phyloP scores from a whole-genome alignment of 805 yeast species.

The Kuraishia molischiana region DNA sequence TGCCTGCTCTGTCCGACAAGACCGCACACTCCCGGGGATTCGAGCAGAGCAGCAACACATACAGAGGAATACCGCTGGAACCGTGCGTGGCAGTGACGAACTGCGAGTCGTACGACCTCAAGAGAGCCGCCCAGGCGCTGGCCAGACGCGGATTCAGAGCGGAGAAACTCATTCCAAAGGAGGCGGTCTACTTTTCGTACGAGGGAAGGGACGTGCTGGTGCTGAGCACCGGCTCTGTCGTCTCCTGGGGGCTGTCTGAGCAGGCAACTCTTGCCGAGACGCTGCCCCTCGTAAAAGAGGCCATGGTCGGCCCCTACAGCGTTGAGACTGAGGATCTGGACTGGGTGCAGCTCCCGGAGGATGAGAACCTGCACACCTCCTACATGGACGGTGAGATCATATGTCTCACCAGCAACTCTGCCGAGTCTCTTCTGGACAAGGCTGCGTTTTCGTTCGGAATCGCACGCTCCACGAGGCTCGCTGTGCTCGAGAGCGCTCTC shows the following conservation, averaged over 20 bases:
- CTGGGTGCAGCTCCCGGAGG: slow-evolving; percentile 37
- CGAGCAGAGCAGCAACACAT: background rate
- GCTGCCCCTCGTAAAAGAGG: slow-evolving; percentile 39
- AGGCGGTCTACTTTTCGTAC: slow-evolving; percentile 48
- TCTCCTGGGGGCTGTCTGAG: slow-evolving; percentile 78
- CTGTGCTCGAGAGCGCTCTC: slow-evolving; percentile 63
- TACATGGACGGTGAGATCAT: slow-evolving; percentile 63
- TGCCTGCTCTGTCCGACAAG: background rate
- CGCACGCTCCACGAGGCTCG: slow-evolving; percentile 77
- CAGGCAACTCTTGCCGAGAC: slow-evolving; percentile 31
- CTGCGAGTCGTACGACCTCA: slow-evolving; percentile 62
- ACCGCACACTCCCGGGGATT: background rate
- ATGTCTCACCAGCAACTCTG: slow-evolving; percentile 45
- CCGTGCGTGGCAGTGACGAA: slow-evolving; percentile 65
- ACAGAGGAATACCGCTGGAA: background rate
- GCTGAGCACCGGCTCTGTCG: slow-evolving; percentile 68
- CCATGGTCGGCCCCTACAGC: slow-evolving; percentile 36
- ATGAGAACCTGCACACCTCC: slow-evolving; percentile 19
- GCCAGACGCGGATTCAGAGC: slow-evolving; percentile 24
- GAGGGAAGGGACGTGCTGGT: slow-evolving; percentile 35
- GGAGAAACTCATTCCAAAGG: slow-evolving; percentile 38
- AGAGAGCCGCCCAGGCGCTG: slow-evolving; percentile 28
- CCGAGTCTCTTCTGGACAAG: slow-evolving; percentile 50
- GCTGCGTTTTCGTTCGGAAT: slow-evolving; percentile 86
- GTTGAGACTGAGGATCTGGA: slow-evolving; percentile 86